Evolutionary conservation across 179 eudicot species (phyloP).

Genomic region (Corrigiola litoralis): DNA sequence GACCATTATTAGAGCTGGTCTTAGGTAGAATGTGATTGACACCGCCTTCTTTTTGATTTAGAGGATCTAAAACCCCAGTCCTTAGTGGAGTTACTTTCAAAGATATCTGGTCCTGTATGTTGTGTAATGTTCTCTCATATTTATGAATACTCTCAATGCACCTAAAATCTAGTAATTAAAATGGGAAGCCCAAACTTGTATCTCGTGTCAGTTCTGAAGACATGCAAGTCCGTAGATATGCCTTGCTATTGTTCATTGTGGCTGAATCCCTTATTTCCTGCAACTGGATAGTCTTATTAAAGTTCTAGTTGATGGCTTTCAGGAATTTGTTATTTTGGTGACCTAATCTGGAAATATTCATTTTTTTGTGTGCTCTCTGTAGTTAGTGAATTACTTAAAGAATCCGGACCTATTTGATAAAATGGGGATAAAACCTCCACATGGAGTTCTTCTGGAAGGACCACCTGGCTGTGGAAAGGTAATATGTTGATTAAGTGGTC

Average conservation of each 20-base stretch:
- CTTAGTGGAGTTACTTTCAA: too few species aligned
- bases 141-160: too few species aligned
- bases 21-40: too few species aligned
- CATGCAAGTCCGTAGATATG: background rate
- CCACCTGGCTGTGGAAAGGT: conserved; percentile 99
- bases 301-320: too few species aligned
- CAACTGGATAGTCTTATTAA: too few species aligned
- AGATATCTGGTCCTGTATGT: too few species aligned
- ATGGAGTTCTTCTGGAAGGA: conserved; percentile 92
- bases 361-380: conserved; percentile 13
- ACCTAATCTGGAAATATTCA: background rate
- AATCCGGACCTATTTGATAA: conserved; percentile 87
- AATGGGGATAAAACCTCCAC: conserved; percentile 95
- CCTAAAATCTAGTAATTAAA: background rate
- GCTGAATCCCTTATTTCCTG: too few species aligned
- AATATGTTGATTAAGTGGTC: conserved; percentile 13
- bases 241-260: background rate
- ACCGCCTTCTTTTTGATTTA: too few species aligned
- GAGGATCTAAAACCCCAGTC: too few species aligned
- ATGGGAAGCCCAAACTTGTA: background rate
- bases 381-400: conserved; percentile 93
- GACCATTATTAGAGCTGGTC: too few species aligned
- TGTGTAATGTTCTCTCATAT: too few species aligned
- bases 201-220: background rate
- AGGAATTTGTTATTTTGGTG: background rate